Evolutionary conservation across 2,329 filamentous ascomycete genomes (phyloP).

Genomic region (Cladosporium cucumerinum): DNA sequence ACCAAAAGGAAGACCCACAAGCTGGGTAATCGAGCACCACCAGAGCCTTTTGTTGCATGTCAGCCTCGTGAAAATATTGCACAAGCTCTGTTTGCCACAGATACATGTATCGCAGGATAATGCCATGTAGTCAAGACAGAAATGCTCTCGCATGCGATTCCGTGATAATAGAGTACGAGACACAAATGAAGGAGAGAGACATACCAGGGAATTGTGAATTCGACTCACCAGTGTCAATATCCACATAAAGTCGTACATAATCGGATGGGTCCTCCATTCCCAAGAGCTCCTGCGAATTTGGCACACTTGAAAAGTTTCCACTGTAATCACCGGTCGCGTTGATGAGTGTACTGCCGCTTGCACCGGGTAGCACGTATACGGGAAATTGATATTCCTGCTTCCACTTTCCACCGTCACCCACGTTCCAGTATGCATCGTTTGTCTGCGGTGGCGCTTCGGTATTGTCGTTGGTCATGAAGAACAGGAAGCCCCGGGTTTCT

Average conservation of each 20-base stretch:
- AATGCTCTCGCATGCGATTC: background rate
- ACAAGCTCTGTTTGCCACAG: background rate
- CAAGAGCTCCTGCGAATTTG: constrained; percentile 39
- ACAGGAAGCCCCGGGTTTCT: constrained; percentile 54
- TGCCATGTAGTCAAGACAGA: background rate
- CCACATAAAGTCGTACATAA: constrained; percentile 51
- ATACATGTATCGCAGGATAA: background rate
- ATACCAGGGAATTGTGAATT: background rate
- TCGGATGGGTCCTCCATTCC: constrained; percentile 40
- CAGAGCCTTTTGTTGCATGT: constrained; percentile 19
- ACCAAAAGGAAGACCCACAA: constrained; percentile 76
- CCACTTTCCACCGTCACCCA: constrained; percentile 70
- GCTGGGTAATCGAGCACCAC: constrained; percentile 53
- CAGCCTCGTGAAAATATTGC: background rate
- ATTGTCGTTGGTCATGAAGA: constrained; percentile 49
- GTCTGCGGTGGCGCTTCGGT: constrained; percentile 18
- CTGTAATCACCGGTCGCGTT: constrained; percentile 71
- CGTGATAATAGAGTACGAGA: background rate
- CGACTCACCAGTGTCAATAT: constrained; percentile 45
- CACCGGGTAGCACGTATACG: constrained; percentile 74
- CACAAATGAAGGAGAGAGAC: constrained; percentile 7
- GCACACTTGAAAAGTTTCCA: constrained; percentile 60
- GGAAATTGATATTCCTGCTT: constrained; percentile 68
- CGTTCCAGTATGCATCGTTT: constrained; percentile 66
- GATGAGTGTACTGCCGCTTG: constrained; percentile 66